Evolutionary conservation across 176 grass and related monocot species (phyloP).

Genomic region (Hsuehochloa calcarea): DNA sequence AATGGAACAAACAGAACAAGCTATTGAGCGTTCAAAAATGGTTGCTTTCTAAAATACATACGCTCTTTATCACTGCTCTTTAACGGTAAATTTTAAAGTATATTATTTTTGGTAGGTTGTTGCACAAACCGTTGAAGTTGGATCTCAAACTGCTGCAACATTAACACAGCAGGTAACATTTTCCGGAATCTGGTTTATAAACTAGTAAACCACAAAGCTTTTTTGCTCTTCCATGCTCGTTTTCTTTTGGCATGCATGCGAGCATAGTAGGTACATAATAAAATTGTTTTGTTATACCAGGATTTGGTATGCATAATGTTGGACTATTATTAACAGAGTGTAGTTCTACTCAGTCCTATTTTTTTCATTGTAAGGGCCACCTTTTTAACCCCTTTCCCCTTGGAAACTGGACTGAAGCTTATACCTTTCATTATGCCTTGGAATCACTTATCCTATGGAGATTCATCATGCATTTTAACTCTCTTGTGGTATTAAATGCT

Average conservation of each 20-base stretch:
- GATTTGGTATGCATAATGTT: not conserved
- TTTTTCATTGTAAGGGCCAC: not conserved
- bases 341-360: not conserved
- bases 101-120: slow-evolving; percentile 64
- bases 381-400: not conserved
- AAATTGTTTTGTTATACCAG: not conserved
- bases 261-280: not conserved
- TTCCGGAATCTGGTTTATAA: not conserved
- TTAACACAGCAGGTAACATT: slow-evolving; percentile 78
- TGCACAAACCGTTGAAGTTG: slow-evolving; percentile 81
- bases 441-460: not conserved
- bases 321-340: not conserved
- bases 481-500: not conserved
- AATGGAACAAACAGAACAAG: slow-evolving; percentile 94
- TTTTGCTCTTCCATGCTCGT: not conserved
- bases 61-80: not conserved
- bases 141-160: slow-evolving; percentile 80
- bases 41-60: slow-evolving; percentile 29
- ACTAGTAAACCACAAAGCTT: not conserved
- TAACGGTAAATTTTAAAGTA: slow-evolving; percentile 8
- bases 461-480: not conserved
- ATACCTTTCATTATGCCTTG: not conserved
- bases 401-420: not conserved
- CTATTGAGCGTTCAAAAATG: slow-evolving; percentile 87
- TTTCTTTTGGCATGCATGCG: slow-evolving; percentile 4